Evolutionary conservation across 306 rosid genomes (phyloP).

Genomic region (apple (Malus domestica)): ASM211411v1 NC_041803.1:6183501-6184000

Average conservation of each 20-base stretch:
- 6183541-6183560: neutral
- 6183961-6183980: neutral
- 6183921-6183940: constrained; percentile 55
- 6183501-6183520: neutral
- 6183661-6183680: neutral
- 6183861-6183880: constrained; percentile 11
- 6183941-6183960: constrained; percentile 39
- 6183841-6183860: constrained; percentile 25
- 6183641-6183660: neutral
- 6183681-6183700: constrained; percentile 6
- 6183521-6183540: neutral
- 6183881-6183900: constrained; percentile 2
- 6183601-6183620: neutral
- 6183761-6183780: constrained; percentile 59
- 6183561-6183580: neutral
- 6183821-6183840: constrained; percentile 18
- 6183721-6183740: constrained; percentile 80
- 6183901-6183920: constrained; percentile 60
- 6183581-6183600: neutral
- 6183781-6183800: constrained; percentile 84
- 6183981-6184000: neutral
- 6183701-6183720: neutral
- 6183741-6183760: constrained; percentile 30
- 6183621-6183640: neutral
- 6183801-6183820: constrained; percentile 26